Conservation (phyloP, 345 rosid species). For the Eucalyptus albens region DNA sequence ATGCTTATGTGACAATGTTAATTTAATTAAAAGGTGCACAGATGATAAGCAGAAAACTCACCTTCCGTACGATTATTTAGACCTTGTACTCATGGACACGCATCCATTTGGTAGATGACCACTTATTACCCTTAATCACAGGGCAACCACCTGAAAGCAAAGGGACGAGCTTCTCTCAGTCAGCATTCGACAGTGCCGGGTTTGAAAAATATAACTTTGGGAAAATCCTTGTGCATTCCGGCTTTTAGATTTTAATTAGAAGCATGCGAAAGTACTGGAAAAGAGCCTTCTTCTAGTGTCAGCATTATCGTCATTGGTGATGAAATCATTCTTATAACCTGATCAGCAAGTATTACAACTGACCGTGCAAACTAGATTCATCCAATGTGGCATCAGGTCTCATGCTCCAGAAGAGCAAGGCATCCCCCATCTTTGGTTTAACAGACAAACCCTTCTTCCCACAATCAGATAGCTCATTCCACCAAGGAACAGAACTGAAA, state of each 20-base stretch:
- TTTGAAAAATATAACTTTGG: background rate
- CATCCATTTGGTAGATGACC: constrained; percentile 98
- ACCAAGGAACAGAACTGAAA: constrained; percentile 81
- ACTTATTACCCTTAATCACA: constrained; percentile 83
- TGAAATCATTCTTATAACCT: background rate
- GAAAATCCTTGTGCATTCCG: background rate
- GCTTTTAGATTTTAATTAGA: background rate
- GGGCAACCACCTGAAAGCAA: constrained; percentile 74
- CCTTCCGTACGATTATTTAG: constrained; percentile 20
- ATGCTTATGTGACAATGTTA: background rate
- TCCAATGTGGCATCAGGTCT: constrained; percentile 80
- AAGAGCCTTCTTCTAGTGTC: background rate
- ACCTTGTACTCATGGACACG: constrained; percentile 63
- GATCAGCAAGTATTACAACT: constrained; percentile 2
- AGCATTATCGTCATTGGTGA: background rate
- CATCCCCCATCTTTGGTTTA: constrained; percentile 95
- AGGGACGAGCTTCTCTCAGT: background rate
- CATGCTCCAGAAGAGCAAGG: constrained; percentile 98
- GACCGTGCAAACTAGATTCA: constrained; percentile 90
- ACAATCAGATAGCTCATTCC: constrained; percentile 90
- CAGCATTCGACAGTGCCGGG: background rate
- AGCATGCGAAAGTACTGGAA: background rate
- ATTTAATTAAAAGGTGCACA: background rate
- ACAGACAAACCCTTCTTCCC: constrained; percentile 82
- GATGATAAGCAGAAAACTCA: background rate